Conservation (phyloP, 2,329 filamentous ascomycete genomes). For the Colletotrichum aenigma region DNA sequence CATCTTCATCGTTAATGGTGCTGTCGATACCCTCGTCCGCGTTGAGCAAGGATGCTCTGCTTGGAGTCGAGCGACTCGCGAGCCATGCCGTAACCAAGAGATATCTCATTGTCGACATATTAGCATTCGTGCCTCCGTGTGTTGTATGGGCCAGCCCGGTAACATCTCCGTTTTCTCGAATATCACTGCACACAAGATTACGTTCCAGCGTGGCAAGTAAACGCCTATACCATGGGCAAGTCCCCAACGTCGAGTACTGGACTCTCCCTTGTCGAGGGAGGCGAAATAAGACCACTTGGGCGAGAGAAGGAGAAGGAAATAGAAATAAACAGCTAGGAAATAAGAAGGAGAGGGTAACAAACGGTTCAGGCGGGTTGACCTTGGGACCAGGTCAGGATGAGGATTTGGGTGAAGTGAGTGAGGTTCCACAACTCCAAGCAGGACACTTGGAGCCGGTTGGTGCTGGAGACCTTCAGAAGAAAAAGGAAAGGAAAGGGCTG, state of each 20-base stretch:
- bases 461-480: not conserved
- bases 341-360: conserved; percentile 5
- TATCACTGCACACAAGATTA: not conserved
- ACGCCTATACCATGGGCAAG: not conserved
- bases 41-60: not conserved
- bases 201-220: not conserved
- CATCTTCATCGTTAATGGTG: not conserved
- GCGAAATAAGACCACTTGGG: not conserved
- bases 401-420: not conserved
- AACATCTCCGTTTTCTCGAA: not conserved
- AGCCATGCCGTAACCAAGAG: not conserved
- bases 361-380: not conserved
- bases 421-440: conserved; percentile 1
- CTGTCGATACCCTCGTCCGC: not conserved
- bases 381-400: not conserved
- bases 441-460: conserved; percentile 6
- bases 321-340: not conserved
- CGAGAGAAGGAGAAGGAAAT: not conserved
- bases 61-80: not conserved
- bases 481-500: not conserved
- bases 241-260: not conserved
- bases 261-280: not conserved
- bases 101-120: not conserved
- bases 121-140: not conserved
- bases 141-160: conserved; percentile 3